Evolutionary conservation across 2,329 filamentous ascomycete species (phyloP).

Genomic region (Daldinia sp.): DNA sequence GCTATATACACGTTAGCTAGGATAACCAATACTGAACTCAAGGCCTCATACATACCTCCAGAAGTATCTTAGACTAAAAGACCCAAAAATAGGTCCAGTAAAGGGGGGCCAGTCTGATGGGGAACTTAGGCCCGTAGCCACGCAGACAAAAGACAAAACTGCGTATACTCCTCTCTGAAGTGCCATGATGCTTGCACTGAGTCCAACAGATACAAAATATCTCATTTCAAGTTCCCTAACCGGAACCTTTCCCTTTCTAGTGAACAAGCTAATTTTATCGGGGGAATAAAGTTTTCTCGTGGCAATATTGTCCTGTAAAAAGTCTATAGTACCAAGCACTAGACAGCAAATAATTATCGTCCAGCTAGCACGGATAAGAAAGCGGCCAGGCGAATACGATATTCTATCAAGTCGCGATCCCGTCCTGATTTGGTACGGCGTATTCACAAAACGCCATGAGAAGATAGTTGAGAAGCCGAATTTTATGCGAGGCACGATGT

Average conservation of each 20-base stretch:
- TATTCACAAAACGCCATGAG: conserved; percentile 29
- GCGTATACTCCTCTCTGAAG: not conserved
- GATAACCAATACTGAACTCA: not conserved
- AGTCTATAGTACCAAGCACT: not conserved
- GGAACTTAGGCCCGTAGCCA: not conserved
- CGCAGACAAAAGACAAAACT: not conserved
- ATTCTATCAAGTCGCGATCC: not conserved
- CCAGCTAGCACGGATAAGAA: not conserved
- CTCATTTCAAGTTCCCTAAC: not conserved
- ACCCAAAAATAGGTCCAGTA: not conserved
- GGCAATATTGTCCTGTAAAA: not conserved
- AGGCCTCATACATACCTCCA: not conserved
- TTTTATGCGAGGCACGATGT: conserved; percentile 1
- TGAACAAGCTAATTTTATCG: not conserved
- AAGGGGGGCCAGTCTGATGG: not conserved
- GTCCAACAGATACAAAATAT: not conserved
- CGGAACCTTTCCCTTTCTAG: not conserved
- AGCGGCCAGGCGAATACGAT: not conserved
- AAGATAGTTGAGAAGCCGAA: conserved; percentile 24
- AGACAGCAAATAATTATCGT: not conserved
- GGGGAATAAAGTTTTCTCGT: not conserved
- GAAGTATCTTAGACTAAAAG: not conserved
- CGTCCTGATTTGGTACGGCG: conserved; percentile 12
- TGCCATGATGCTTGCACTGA: not conserved
- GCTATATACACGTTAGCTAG: not conserved